Evolutionary conservation across 805 yeast species (phyloP).

Genomic region (Cyberlindnera saturnus): DNA sequence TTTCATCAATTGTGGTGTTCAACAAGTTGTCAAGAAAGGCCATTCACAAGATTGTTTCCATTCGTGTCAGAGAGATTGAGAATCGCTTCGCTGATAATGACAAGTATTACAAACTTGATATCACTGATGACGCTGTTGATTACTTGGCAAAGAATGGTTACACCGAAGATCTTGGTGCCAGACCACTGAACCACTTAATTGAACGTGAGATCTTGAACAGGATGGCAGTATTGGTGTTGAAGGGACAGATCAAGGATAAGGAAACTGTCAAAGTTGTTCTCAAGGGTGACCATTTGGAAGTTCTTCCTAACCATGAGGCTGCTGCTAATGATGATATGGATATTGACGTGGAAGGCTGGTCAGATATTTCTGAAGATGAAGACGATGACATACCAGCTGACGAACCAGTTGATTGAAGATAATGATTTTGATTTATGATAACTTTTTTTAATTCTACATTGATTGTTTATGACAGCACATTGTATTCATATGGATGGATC

Average conservation of each 20-base stretch:
- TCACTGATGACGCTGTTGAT: constrained; percentile 72
- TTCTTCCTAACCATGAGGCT: constrained; percentile 78
- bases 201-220: constrained; percentile 83
- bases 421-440: not conserved
- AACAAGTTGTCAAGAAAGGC: constrained; percentile 89
- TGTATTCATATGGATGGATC: not conserved
- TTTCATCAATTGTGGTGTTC: constrained; percentile 87
- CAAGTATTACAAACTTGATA: constrained; percentile 63
- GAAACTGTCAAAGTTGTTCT: constrained; percentile 68
- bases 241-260: constrained; percentile 83
- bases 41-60: constrained; percentile 83
- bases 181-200: constrained; percentile 90
- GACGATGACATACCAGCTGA: constrained; percentile 4
- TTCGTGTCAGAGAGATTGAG: constrained; percentile 81
- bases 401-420: constrained; percentile 1
- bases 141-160: constrained; percentile 84
- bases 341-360: constrained; percentile 49
- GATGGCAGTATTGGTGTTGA: constrained; percentile 81
- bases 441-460: not conserved
- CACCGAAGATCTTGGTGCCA: constrained; percentile 90
- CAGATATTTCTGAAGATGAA: constrained; percentile 54
- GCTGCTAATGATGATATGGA: constrained; percentile 39
- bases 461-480: not conserved
- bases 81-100: constrained; percentile 80
- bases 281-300: constrained; percentile 60